Conservation (phyloP, 768 basidiomycete species). For the Mycena amicta region DNA sequence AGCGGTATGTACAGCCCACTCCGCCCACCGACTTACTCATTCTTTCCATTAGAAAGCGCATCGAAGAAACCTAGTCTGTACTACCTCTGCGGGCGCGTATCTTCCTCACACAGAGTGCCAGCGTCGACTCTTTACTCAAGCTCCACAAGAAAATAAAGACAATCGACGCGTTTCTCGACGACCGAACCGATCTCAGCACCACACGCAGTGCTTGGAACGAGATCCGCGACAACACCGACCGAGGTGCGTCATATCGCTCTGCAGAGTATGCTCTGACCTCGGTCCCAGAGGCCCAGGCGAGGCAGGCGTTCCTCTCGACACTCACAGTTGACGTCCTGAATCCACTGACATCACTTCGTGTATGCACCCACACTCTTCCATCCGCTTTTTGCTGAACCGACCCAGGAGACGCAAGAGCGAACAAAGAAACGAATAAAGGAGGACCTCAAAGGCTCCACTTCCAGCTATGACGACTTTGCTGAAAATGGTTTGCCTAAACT, state of each 20-base stretch:
- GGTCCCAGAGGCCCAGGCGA: slow-evolving; percentile 72
- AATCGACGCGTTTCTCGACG: slow-evolving; percentile 72
- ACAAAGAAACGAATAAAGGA: slow-evolving; percentile 92
- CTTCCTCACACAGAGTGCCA: slow-evolving; percentile 33
- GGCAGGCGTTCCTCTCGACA: slow-evolving; percentile 76
- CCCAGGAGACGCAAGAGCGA: slow-evolving; percentile 85
- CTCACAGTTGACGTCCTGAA: slow-evolving; percentile 74
- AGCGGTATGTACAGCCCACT: slow-evolving; percentile 50
- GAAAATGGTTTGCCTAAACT: slow-evolving; percentile 80
- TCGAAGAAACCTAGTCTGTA: slow-evolving; percentile 84
- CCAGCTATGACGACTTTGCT: slow-evolving; percentile 79
- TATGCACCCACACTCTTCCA: slow-evolving; percentile 25
- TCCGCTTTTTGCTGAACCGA: slow-evolving; percentile 5
- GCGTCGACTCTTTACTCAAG: slow-evolving; percentile 73
- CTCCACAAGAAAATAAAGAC: slow-evolving; percentile 73
- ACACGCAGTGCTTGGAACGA: slow-evolving; percentile 81
- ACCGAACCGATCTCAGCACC: slow-evolving; percentile 64
- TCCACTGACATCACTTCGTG: slow-evolving; percentile 70
- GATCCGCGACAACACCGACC: slow-evolving; percentile 80
- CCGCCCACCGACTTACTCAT: slow-evolving; percentile 23
- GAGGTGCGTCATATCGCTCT: slow-evolving; percentile 51
- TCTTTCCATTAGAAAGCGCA: slow-evolving; percentile 60
- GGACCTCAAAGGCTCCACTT: slow-evolving; percentile 79
- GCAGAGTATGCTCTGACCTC: slow-evolving; percentile 15
- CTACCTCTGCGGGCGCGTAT: slow-evolving; percentile 8